A percentile compares a stretch with the other conserved stretches of the same genome.
These are phyloP conservation scores for Dictyophora rubrovolvata DNA, from an alignment of 768 basidiomycete species.

Conservation along the genomic window DNA sequence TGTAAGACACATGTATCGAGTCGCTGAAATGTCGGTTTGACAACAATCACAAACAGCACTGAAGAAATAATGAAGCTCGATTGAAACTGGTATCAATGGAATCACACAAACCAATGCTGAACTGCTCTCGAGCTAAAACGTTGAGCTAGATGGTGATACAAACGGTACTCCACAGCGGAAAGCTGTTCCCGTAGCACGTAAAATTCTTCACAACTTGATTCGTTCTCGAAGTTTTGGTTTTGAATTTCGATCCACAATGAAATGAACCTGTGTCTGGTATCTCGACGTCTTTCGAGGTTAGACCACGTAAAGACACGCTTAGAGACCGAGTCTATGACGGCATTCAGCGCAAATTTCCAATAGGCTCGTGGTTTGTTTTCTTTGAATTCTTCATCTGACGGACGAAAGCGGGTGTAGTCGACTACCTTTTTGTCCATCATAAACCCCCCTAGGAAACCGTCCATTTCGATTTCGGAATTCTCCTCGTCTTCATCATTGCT, in stretches of 20 bases:
- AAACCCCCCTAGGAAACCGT: slow-evolving; percentile 11
- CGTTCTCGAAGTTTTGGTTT: too few relatives aligned
- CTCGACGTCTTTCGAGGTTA: slow-evolving; percentile 20
- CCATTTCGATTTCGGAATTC: not conserved
- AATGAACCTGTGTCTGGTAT: not conserved
- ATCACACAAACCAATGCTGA: not conserved
- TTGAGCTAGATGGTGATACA: not conserved
- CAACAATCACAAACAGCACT: not conserved
- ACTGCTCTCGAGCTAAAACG: not conserved
- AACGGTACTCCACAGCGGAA: not conserved
- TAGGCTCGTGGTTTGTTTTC: slow-evolving; percentile 20
- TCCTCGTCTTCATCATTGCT: not conserved
- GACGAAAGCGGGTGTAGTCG: slow-evolving; percentile 20
- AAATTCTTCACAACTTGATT: too few relatives aligned
- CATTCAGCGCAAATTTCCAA: slow-evolving; percentile 25
- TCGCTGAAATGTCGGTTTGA: not conserved
- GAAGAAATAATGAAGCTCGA: not conserved
- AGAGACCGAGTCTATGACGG: slow-evolving; percentile 16
- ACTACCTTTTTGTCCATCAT: slow-evolving; percentile 19
- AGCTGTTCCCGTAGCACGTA: not conserved
- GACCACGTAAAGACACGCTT: slow-evolving; percentile 21
- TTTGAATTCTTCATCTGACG: slow-evolving; percentile 18
- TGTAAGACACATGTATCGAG: not conserved
- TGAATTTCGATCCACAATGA: too few relatives aligned
- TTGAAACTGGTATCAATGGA: not conserved